Base-by-base conservation (phyloP, 1,284 basidiomycete species). In the Nidula niveotomentosa region DNA sequence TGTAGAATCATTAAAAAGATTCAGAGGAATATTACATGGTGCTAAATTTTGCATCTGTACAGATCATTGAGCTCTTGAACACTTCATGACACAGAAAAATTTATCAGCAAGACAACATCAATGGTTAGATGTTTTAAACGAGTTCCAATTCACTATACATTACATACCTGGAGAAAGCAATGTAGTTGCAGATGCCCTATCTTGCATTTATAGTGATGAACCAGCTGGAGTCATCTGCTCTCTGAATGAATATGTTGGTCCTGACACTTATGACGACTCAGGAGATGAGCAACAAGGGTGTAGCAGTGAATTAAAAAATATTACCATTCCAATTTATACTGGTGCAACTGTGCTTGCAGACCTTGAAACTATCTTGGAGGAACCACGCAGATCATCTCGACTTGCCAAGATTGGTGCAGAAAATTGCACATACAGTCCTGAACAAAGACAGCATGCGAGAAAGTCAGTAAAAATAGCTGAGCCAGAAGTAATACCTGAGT, bases 141-240 rank as follows among this genome's bases (percentile, higher is more conserved):
- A 68, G 23, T 76, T 73, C 49, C 60, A 73, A 18, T 74, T 69
- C 56, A 46, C 52, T 4, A 63, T 76, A 2, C 37, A 60, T 6
- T 69, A 75, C 51, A 63, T 76, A 35, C 66, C 69, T 0, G 72
- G 72, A 0, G 52, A 56, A 9, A 58, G 57, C 0, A 76, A 76
- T 49, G 46, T 58, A 2, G 47, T 74, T 0, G 65, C 72, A 2
- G 72, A 76, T 48, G 67, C 68, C 0, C 56, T 76, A 17, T 76
- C 70, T 0, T 57, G 68, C 1, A 67, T 75, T n/a, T 75, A 75
- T 49, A 58, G 56, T 2, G 55, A 66, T 36, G 71, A 76, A 30
- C 53, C 57, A 0, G 34, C 51, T 2, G 68, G 69, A 2, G 62
- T 57, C 0, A 62, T 68, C 3, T 54, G 66, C 0, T 61, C 65